These are phyloP conservation scores for Dactylellina cionopaga DNA, from an alignment of 2,329 filamentous ascomycete species.

Conservation along the genomic window DNA sequence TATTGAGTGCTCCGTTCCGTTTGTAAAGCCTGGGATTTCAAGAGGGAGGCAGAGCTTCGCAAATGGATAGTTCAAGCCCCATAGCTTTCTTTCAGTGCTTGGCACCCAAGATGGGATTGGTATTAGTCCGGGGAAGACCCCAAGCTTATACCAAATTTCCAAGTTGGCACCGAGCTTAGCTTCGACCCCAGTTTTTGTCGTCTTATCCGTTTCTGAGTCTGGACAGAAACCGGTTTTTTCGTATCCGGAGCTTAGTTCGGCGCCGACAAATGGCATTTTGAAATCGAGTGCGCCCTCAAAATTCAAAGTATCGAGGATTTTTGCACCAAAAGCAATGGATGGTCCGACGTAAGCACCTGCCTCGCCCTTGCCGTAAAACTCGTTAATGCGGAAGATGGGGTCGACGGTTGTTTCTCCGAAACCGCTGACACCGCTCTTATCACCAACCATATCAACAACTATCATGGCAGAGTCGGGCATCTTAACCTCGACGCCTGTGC, in stretches of 20 bases:
- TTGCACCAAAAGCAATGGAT: constrained; percentile 56
- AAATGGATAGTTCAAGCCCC: constrained; percentile 15
- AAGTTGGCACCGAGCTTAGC: not conserved
- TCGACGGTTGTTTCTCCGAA: constrained; percentile 54
- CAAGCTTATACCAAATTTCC: constrained; percentile 35
- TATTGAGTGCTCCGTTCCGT: not conserved
- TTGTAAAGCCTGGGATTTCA: constrained; percentile 19
- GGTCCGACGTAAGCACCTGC: constrained; percentile 55
- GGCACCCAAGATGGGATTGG: constrained; percentile 15
- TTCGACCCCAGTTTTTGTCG: constrained; percentile 13
- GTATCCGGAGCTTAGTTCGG: constrained; percentile 43
- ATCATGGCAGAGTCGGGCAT: constrained; percentile 37
- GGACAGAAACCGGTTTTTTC: constrained; percentile 20
- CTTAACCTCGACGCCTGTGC: constrained; percentile 27
- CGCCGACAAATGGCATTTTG: constrained; percentile 51
- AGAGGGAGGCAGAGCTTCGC: constrained; percentile 11
- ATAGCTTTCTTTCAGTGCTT: constrained; percentile 19
- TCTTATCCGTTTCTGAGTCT: constrained; percentile 5
- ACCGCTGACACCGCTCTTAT: constrained; percentile 55
- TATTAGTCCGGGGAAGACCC: not conserved
- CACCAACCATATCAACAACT: constrained; percentile 53
- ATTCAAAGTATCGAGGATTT: constrained; percentile 53
- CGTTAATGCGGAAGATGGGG: constrained; percentile 56
- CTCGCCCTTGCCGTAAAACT: constrained; percentile 54
- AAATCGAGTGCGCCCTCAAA: constrained; percentile 53